Percentiles rank a stretch among this genome's conserved stretches.
These are phyloP conservation scores for Entomortierella parvispora DNA, from an alignment of 192 early-diverging fungal genomes.

Conservation along the genomic window DNA sequence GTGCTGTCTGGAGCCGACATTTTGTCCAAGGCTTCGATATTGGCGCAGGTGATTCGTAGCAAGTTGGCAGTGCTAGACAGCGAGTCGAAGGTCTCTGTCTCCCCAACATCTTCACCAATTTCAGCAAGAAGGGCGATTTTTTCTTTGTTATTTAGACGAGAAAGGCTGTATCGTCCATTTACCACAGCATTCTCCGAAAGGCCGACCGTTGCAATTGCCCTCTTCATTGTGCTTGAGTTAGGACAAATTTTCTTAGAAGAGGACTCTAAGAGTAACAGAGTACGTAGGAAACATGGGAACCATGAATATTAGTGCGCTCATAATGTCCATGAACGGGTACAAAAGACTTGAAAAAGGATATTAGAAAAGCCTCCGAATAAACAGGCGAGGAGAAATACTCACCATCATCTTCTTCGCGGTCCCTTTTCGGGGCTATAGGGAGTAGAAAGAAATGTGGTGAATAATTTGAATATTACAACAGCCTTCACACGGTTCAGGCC, in stretches of 20 bases:
- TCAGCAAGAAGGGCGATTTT: slow-evolving; percentile 5
- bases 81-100: background rate
- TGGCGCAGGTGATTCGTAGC: background rate
- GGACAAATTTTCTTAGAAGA: slow-evolving; percentile 2
- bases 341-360: too few relatives aligned
- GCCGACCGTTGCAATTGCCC: slow-evolving; percentile 1
- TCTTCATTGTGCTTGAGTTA: background rate
- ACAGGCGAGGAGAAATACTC: background rate
- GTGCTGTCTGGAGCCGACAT: background rate
- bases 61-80: background rate
- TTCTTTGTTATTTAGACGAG: slow-evolving; percentile 19
- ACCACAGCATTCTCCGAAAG: slow-evolving; percentile 13
- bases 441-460: background rate
- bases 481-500: background rate
- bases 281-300: too few relatives aligned
- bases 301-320: background rate
- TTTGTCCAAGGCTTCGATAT: background rate
- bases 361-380: too few relatives aligned
- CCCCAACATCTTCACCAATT: slow-evolving; percentile 1
- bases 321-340: background rate
- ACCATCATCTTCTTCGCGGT: slow-evolving; percentile 4
- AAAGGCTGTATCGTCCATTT: slow-evolving; percentile 8
- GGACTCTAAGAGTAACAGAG: background rate
- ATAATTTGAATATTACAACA: background rate
- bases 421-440: slow-evolving; percentile 4